Base-by-base conservation (phyloP, 2,329 filamentous ascomycete species). In the Myotisia sp. region DNA sequence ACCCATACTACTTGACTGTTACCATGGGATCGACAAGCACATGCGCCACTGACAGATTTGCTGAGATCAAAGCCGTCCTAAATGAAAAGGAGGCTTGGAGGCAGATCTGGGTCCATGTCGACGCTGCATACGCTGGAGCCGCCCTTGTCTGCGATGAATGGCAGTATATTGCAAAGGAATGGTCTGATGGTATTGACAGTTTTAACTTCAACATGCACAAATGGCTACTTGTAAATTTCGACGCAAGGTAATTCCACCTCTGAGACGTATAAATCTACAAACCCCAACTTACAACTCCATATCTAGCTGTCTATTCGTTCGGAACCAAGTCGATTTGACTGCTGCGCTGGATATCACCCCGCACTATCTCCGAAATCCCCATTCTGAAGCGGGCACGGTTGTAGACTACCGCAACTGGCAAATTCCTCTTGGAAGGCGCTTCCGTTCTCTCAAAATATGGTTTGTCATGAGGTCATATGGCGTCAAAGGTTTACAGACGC, bases 191-290 rank as follows among this genome's bases (percentile, higher is more conserved):
- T 14, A 85, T 92, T 52, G 81, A 93, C 63, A 85, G 78, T 43
- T 93, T 92, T 68, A 78, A 93, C 59, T 74, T 87, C 64, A 95
- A 94, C 64, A 80, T 93, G 71, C 86, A 94, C 68, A 95, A 95
- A 64, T 94, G 87, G 87, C 68, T 94, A 30, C 74, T 94, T 12
- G 85, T 84, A 37, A 93, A 92, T 58, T 94, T 94, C 49, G 87
- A 95, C 50, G 71, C 71, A 3, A 63, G 59, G 60, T 63, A 49
- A 19, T 44, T 7, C 35, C 5, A 20, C 26, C 20, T 5, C n/a
- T 1, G 4, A 20, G 2, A 8, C 17, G 4, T 6, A 17, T 10
- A 9, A 20, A 9, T 6, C 3, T 22, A 33, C 26, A 10, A 18
- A 17, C 3, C 12, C 12, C n/a, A 14, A 8, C 26, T 23, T 12